A percentile compares a stretch with the other conserved stretches of the same genome.
Evolutionary conservation across 2,329 filamentous ascomycete species (phyloP).

Genomic region (Pestalotiopsis sp.): DNA sequence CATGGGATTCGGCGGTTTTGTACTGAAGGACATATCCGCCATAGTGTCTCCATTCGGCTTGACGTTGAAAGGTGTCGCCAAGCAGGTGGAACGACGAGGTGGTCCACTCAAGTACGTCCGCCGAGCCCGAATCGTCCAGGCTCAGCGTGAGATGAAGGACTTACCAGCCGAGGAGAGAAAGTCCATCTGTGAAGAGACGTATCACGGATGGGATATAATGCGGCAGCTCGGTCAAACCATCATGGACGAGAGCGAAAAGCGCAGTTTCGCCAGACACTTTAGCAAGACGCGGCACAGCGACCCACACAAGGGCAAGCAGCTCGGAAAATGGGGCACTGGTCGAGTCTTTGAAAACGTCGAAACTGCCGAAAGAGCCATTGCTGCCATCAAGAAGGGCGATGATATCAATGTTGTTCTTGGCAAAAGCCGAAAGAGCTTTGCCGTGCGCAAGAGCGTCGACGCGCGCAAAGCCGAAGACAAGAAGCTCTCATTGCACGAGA

Average conservation of each 20-base stretch:
- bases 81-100: slow-evolving; percentile 56
- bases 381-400: slow-evolving; percentile 48
- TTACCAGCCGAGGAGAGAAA: slow-evolving; percentile 36
- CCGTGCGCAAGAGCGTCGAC: slow-evolving; percentile 12
- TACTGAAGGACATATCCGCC: slow-evolving; percentile 67
- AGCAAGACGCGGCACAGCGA: slow-evolving; percentile 26
- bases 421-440: slow-evolving; percentile 15
- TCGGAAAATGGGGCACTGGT: slow-evolving; percentile 41
- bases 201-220: slow-evolving; percentile 45
- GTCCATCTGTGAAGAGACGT: slow-evolving; percentile 32
- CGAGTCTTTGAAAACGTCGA: slow-evolving; percentile 53
- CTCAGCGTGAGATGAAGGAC: slow-evolving; percentile 45
- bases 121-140: slow-evolving; percentile 61
- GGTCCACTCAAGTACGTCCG: slow-evolving; percentile 58
- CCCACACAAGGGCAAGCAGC: slow-evolving; percentile 35
- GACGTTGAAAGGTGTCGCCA: slow-evolving; percentile 64
- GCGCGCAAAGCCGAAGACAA: slow-evolving; percentile 10
- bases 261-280: slow-evolving; percentile 13
- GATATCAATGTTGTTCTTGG: slow-evolving; percentile 33
- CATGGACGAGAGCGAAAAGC: slow-evolving; percentile 32
- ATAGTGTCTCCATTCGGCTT: slow-evolving; percentile 63
- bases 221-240: slow-evolving; percentile 42
- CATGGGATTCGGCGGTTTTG: slow-evolving; percentile 64
- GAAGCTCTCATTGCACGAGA: neutral
- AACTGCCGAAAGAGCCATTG: slow-evolving; percentile 46